Conservation (phyloP, 352 stramenopile genomes). For the Globisporangium lucens region DNA sequence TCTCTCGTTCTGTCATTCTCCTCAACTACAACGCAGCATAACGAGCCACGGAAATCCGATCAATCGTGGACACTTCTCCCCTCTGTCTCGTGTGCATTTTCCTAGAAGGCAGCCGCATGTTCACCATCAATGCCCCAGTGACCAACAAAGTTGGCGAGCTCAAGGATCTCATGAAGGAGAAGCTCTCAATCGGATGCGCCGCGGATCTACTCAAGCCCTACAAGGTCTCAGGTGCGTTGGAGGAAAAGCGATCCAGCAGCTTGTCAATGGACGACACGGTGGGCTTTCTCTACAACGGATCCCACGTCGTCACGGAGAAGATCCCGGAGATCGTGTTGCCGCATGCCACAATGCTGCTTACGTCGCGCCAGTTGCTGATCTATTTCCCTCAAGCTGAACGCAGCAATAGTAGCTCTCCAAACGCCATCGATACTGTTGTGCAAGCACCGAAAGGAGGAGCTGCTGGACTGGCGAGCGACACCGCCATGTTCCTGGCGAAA, state of each 20-base stretch:
- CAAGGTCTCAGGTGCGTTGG: not conserved
- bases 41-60: too few species aligned
- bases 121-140: not conserved
- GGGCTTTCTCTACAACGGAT: not conserved
- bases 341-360: not conserved
- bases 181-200: slow-evolving; percentile 2
- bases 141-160: not conserved
- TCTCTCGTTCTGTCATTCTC: not conserved
- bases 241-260: not conserved
- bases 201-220: slow-evolving; percentile 6
- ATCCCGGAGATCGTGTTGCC: not conserved
- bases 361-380: not conserved
- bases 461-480: not conserved
- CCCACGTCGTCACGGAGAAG: not conserved
- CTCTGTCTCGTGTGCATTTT: not conserved
- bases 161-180: not conserved
- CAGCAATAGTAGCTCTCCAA: not conserved
- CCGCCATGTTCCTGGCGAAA: not conserved
- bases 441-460: not conserved
- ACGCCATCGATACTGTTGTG: not conserved
- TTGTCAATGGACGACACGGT: not conserved
- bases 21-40: not conserved
- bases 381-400: not conserved
- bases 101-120: not conserved
- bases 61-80: not conserved